phyloP scores from a whole-genome alignment of 352 stramenopile species.

The Phytophthora sojae region DNA sequence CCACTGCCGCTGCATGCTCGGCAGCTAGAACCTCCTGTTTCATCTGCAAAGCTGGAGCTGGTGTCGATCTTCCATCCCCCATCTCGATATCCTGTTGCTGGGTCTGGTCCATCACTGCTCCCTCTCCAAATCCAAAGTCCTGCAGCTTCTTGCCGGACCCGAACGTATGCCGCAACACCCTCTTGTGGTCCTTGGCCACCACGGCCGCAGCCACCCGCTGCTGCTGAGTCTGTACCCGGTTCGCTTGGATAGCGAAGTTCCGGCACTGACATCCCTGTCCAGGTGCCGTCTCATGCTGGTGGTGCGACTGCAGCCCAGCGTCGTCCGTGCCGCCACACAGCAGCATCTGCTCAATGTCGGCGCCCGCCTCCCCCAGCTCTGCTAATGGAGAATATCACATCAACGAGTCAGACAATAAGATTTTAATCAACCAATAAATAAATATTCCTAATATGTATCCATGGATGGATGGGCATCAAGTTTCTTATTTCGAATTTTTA shows the following conservation, averaged over 20 bases:
- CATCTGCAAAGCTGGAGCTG: not conserved
- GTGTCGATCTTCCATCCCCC: slow-evolving; percentile 13
- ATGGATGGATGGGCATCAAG: not conserved
- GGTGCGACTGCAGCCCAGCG: slow-evolving; percentile 36
- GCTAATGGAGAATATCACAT: slow-evolving; percentile 8
- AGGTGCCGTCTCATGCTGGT: slow-evolving; percentile 37
- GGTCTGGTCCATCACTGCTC: slow-evolving; percentile 11
- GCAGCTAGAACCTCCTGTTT: slow-evolving; percentile 13
- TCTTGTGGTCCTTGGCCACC: slow-evolving; percentile 50
- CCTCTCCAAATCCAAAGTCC: slow-evolving; percentile 56
- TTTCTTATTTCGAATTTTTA: not conserved
- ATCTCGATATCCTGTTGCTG: slow-evolving; percentile 40
- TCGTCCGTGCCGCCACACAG: slow-evolving; percentile 50
- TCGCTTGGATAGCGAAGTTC: slow-evolving; percentile 46
- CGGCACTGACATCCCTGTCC: slow-evolving; percentile 39
- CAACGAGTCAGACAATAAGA: not conserved
- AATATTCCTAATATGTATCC: not conserved
- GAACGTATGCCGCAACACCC: slow-evolving; percentile 66
- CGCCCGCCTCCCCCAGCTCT: slow-evolving; percentile 43
- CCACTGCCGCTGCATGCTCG: not conserved
- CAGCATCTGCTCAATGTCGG: slow-evolving; percentile 79
- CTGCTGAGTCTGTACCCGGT: slow-evolving; percentile 36
- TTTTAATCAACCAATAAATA: not conserved
- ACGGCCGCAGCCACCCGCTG: slow-evolving; percentile 15
- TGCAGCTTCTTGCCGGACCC: slow-evolving; percentile 50